These are phyloP conservation scores for Cytospora chrysosperma DNA, from an alignment of 2,329 filamentous ascomycete species.

Conservation along the genomic window DNA sequence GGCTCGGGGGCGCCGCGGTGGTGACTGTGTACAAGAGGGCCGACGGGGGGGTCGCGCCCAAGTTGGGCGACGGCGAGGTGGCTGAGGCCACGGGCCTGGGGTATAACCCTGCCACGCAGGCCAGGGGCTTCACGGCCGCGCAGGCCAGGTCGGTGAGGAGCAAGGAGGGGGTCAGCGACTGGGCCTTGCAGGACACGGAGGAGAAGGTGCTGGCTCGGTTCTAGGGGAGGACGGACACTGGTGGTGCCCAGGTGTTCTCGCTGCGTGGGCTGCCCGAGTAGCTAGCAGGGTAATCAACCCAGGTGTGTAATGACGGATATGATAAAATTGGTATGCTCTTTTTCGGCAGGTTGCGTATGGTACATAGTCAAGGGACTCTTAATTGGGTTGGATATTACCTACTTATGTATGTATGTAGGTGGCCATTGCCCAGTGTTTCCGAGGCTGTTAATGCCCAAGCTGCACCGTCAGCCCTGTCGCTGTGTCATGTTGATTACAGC, in stretches of 20 bases:
- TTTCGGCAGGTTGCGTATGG: too few species aligned
- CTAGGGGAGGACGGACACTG: slow-evolving; percentile 26
- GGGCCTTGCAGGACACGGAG: slow-evolving; percentile 75
- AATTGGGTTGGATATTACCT: too few species aligned
- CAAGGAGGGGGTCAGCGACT: slow-evolving; percentile 62
- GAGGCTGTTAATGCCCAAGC: too few species aligned
- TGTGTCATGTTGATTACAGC: too few species aligned
- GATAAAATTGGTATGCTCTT: too few species aligned
- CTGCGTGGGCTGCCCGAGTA: background rate
- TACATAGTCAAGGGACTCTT: too few species aligned
- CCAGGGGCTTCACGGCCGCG: slow-evolving; percentile 79
- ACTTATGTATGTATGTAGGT: too few species aligned
- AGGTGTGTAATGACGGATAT: too few species aligned
- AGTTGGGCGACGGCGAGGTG: slow-evolving; percentile 62
- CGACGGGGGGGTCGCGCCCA: slow-evolving; percentile 66
- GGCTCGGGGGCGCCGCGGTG: slow-evolving; percentile 85
- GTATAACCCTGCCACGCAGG: slow-evolving; percentile 89
- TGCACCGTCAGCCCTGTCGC: too few species aligned
- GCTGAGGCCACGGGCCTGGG: slow-evolving; percentile 68
- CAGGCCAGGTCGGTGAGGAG: slow-evolving; percentile 73
- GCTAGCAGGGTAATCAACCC: too few species aligned
- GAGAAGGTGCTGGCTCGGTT: slow-evolving; percentile 62
- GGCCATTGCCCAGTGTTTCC: too few species aligned
- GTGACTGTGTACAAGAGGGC: slow-evolving; percentile 85
- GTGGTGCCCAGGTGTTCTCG: too few species aligned